Conservation (phyloP, 805 yeast species). For the Kurtzmaniella fragi region DNA sequence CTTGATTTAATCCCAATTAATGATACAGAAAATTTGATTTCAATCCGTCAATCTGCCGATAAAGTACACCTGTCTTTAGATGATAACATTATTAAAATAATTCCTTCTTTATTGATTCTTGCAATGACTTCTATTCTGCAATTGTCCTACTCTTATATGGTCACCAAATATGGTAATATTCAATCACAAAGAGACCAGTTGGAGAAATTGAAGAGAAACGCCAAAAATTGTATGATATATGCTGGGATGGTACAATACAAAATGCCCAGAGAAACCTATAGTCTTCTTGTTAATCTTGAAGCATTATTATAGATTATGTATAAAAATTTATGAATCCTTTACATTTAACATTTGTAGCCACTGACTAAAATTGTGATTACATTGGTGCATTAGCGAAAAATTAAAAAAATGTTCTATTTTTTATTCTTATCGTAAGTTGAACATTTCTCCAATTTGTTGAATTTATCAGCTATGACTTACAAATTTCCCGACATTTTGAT, state of each 20-base stretch:
- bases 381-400: too few relatives aligned
- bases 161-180: constrained; percentile 38
- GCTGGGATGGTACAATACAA: constrained; percentile 93
- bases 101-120: constrained; percentile 76
- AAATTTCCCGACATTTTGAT: constrained; percentile 14
- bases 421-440: too few relatives aligned
- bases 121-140: constrained; percentile 74
- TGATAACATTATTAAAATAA: constrained; percentile 68
- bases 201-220: constrained; percentile 49
- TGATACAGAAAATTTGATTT: constrained; percentile 42
- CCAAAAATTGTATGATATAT: constrained; percentile 86
- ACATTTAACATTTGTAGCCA: not conserved
- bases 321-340: not conserved
- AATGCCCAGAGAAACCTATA: constrained; percentile 83
- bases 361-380: not conserved
- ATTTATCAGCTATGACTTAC: constrained; percentile 4
- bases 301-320: constrained; percentile 23
- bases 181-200: constrained; percentile 49
- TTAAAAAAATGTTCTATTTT: too few relatives aligned
- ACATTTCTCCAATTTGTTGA: too few relatives aligned
- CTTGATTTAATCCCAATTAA: constrained; percentile 64
- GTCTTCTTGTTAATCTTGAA: constrained; percentile 63
- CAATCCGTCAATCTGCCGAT: constrained; percentile 64
- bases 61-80: constrained; percentile 54
- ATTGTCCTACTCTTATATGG: constrained; percentile 41